Conservation (phyloP, 2,329 filamentous ascomycete species). For the Cladosporium colombiae region DNA sequence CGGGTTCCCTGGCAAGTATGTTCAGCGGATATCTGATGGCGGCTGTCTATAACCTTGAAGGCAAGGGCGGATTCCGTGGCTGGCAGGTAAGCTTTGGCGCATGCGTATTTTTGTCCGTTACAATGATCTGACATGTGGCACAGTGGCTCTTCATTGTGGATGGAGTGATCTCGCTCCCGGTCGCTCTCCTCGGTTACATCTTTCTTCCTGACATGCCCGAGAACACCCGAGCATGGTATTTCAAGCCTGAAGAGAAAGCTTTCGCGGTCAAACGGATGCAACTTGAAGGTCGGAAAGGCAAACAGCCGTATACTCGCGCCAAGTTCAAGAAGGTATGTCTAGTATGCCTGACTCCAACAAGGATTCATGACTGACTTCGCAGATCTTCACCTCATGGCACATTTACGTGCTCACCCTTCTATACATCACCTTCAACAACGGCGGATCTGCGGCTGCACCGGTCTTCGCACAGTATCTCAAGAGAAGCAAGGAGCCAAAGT, state of each 20-base stretch:
- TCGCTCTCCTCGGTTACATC: slow-evolving; percentile 8
- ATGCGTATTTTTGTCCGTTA: not conserved
- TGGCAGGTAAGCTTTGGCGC: slow-evolving; percentile 50
- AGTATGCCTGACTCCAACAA: not conserved
- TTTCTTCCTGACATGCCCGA: slow-evolving; percentile 14
- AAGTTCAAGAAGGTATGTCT: slow-evolving; percentile 41
- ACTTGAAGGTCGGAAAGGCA: slow-evolving; percentile 47
- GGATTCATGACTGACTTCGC: not conserved
- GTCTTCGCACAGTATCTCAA: slow-evolving; percentile 55
- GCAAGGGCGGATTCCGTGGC: slow-evolving; percentile 43
- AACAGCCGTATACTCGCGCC: slow-evolving; percentile 46
- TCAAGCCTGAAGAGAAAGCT: slow-evolving; percentile 32
- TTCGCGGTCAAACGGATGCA: slow-evolving; percentile 53
- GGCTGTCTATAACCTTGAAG: slow-evolving; percentile 33
- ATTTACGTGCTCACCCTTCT: slow-evolving; percentile 60
- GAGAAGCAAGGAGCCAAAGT: slow-evolving; percentile 39
- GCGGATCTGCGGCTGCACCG: slow-evolving; percentile 52
- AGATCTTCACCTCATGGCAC: slow-evolving; percentile 64
- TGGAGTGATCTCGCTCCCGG: slow-evolving; percentile 8
- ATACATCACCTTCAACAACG: slow-evolving; percentile 67
- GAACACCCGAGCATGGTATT: slow-evolving; percentile 7
- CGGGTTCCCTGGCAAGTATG: slow-evolving; percentile 6
- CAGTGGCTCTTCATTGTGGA: slow-evolving; percentile 14
- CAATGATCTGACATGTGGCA: not conserved
- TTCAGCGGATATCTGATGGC: slow-evolving; percentile 23